Conservation (phyloP, 2,329 filamentous ascomycete genomes). For the Colletotrichum falcatum region DNA sequence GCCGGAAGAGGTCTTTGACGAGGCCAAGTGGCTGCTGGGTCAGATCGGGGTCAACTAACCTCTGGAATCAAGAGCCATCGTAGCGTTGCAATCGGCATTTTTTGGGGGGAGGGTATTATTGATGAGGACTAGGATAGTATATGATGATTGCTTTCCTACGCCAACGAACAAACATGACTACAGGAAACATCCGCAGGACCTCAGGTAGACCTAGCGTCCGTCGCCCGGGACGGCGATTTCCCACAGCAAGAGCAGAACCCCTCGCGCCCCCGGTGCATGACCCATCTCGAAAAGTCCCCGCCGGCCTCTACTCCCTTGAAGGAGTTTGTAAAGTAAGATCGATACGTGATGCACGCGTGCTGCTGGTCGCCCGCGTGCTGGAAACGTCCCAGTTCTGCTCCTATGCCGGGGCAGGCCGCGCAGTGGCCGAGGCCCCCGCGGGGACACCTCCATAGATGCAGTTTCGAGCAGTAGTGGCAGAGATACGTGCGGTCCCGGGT, state of each 20-base stretch:
- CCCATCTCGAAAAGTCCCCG: constrained; percentile 1
- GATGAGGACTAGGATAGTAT: not conserved
- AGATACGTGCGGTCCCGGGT: constrained; percentile 1
- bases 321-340: constrained; percentile 8
- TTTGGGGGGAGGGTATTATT: not conserved
- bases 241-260: constrained; percentile 11
- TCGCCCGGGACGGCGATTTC: not conserved
- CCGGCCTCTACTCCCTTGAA: not conserved
- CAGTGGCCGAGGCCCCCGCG: not conserved
- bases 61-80: not conserved
- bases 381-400: not conserved
- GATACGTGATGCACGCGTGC: not conserved
- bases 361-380: not conserved
- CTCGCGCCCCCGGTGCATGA: constrained; percentile 13
- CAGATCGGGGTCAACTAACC: constrained; percentile 17
- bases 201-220: not conserved
- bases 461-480: constrained; percentile 25
- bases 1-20: constrained; percentile 36
- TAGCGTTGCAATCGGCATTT: constrained; percentile 11
- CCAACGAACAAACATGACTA: not conserved
- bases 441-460: constrained; percentile 14
- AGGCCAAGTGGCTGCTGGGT: constrained; percentile 43
- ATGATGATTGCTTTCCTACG: not conserved
- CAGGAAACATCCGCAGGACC: too few species aligned
- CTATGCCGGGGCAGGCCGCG: not conserved